Conservation (phyloP, 257 asterid species). For the Datura wrightii region DNA sequence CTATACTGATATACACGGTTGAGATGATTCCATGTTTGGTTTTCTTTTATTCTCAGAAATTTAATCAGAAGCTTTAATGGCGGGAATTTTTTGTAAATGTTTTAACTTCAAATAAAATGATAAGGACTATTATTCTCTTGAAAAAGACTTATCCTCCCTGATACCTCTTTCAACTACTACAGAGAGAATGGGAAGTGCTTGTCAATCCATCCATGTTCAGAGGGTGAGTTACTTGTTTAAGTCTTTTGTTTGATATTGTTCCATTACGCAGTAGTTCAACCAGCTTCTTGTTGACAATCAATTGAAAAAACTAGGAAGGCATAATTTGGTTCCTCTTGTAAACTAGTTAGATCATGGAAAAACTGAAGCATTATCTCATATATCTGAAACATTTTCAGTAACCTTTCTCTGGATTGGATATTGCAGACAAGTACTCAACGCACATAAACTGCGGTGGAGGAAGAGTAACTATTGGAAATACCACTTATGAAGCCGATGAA, state of each 20-base stretch:
- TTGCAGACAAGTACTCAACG: conserved; percentile 49
- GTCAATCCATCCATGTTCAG: conserved; percentile 41
- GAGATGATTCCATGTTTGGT: not conserved
- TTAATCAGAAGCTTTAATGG: conserved; percentile 57
- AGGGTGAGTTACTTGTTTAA: conserved; percentile 36
- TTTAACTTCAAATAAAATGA: not conserved
- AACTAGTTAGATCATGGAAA: not conserved
- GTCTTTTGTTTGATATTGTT: not conserved
- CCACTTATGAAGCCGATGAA: conserved; percentile 50
- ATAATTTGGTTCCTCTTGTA: not conserved
- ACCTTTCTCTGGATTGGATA: not conserved
- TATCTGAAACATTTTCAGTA: not conserved
- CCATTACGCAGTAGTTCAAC: not conserved
- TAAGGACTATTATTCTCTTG: not conserved
- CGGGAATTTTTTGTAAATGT: conserved; percentile 45
- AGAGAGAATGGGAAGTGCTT: conserved; percentile 50
- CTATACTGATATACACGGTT: not conserved
- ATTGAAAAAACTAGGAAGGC: not conserved
- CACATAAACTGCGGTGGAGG: conserved; percentile 64
- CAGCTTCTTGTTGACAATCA: not conserved
- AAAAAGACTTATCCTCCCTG: not conserved
- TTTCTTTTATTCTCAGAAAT: conserved; percentile 50
- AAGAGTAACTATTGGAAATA: conserved; percentile 35
- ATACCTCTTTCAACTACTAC: not conserved
- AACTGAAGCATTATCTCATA: not conserved